Conservation (phyloP, 2,329 filamentous ascomycete genomes). For the Hypoxylon rubiginosum region DNA sequence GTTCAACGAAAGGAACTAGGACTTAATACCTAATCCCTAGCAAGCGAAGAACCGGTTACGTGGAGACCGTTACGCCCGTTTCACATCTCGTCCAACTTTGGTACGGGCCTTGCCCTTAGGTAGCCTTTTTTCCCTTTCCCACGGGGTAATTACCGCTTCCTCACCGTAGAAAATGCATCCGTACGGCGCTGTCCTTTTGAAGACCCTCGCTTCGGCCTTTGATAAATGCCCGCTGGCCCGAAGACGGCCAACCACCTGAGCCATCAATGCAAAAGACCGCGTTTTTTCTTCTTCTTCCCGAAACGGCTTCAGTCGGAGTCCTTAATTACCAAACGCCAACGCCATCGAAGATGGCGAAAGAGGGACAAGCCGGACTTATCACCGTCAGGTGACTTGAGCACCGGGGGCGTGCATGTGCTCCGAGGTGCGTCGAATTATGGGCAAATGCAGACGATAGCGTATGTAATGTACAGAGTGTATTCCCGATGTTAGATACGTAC, state of each 20-base stretch:
- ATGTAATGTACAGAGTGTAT: constrained; percentile 17
- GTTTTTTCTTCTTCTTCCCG: not conserved
- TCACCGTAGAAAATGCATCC: constrained; percentile 3
- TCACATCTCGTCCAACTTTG: not conserved
- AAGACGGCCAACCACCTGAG: constrained; percentile 13
- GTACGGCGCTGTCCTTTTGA: constrained; percentile 8
- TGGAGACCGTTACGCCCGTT: not conserved
- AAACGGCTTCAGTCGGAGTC: not conserved
- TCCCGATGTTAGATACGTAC: constrained; percentile 26
- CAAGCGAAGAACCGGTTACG: not conserved
- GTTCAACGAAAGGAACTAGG: not conserved
- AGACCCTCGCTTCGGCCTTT: constrained; percentile 27
- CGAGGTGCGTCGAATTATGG: constrained; percentile 37
- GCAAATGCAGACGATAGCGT: constrained; percentile 22
- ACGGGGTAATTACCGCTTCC: constrained; percentile 24
- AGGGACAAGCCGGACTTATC: constrained; percentile 25
- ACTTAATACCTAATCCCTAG: not conserved
- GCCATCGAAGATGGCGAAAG: not conserved
- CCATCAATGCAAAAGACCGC: constrained; percentile 11
- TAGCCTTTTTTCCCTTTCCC: constrained; percentile 11
- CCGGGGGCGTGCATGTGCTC: constrained; percentile 39
- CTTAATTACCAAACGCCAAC: not conserved
- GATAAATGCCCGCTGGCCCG: constrained; percentile 24
- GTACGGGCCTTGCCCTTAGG: not conserved
- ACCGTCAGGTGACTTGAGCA: constrained; percentile 24